Percentiles rank a stretch among this genome's conserved stretches.
These are phyloP conservation scores for Pythium monospermum DNA, from an alignment of 352 stramenopile species.

Conservation along the genomic window DNA sequence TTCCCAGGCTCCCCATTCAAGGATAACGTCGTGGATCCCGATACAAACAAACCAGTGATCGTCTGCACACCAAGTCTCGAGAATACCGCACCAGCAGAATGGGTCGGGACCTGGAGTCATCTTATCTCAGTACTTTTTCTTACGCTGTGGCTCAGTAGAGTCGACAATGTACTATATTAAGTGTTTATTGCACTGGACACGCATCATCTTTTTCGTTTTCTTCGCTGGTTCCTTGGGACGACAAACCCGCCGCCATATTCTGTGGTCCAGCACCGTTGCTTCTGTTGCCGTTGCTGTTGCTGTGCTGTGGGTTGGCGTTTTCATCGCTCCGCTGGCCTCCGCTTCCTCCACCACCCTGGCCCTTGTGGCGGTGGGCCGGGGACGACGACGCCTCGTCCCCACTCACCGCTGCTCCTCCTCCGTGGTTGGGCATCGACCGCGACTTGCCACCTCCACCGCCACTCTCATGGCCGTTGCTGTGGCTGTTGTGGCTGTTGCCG, in stretches of 20 bases:
- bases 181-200: constrained; percentile 58
- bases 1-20: constrained; percentile 79
- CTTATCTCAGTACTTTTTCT: constrained; percentile 1
- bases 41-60: constrained; percentile 65
- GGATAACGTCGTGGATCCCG: constrained; percentile 59
- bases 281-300: not conserved
- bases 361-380: too few species aligned
- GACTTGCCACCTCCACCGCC: constrained; percentile 45
- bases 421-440: constrained; percentile 36
- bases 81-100: constrained; percentile 27
- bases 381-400: not conserved
- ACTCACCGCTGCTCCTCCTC: not conserved
- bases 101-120: not conserved
- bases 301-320: constrained; percentile 26
- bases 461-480: too few species aligned
- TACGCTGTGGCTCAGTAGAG: not conserved
- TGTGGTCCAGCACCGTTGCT: not conserved
- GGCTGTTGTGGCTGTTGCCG: constrained; percentile 9
- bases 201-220: constrained; percentile 54
- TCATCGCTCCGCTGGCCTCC: constrained; percentile 16
- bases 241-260: constrained; percentile 22
- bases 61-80: constrained; percentile 83
- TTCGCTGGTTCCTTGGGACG: constrained; percentile 26
- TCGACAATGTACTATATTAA: not conserved
- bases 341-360: too few species aligned